Evolutionary conservation across 2,329 filamentous ascomycete species (phyloP).

Genomic region (Aspergillus intermedius): DNA sequence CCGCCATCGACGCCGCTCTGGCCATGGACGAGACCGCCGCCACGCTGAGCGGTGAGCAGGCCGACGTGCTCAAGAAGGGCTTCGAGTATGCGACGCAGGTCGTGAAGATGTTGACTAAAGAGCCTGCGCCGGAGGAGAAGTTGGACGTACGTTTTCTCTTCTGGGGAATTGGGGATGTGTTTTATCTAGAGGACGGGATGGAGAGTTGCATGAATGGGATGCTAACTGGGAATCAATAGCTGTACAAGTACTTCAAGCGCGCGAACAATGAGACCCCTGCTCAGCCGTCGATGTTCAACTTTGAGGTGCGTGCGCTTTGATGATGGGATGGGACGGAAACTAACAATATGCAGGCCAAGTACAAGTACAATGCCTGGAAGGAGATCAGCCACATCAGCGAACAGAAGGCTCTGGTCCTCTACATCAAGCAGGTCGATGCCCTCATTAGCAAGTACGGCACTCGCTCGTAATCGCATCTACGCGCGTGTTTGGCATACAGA

Average conservation of each 20-base stretch:
- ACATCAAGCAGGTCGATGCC: slow-evolving; percentile 65
- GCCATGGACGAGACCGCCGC: slow-evolving; percentile 11
- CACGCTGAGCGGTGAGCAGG: slow-evolving; percentile 10
- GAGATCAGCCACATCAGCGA: slow-evolving; percentile 57
- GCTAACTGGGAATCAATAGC: slow-evolving; percentile 1
- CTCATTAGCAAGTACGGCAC: slow-evolving; percentile 62
- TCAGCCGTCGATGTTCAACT: slow-evolving; percentile 11
- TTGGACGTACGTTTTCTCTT: slow-evolving; percentile 23
- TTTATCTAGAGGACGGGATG: neutral
- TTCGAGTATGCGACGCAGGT: slow-evolving; percentile 28
- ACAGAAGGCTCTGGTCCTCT: slow-evolving; percentile 66
- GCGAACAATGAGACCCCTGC: slow-evolving; percentile 7
- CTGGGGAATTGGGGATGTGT: neutral
- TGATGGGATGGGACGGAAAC: neutral
- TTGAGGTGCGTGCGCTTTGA: slow-evolving; percentile 6
- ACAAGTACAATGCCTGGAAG: slow-evolving; percentile 74
- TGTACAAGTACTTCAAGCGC: slow-evolving; percentile 17
- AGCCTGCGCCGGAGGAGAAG: slow-evolving; percentile 20
- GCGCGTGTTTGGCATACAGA: neutral
- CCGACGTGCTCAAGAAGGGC: slow-evolving; percentile 19
- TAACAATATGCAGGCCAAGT: slow-evolving; percentile 57
- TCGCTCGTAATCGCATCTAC: slow-evolving; percentile 4
- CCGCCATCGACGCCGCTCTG: slow-evolving; percentile 19
- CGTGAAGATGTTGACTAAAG: slow-evolving; percentile 22
- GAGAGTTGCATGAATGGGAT: neutral